Percentiles rank a stretch among this genome's conserved stretches.
phyloP scores from a whole-genome alignment of 495 filamentous ascomycete species.

The Trichoderma orchidacearum region DNA sequence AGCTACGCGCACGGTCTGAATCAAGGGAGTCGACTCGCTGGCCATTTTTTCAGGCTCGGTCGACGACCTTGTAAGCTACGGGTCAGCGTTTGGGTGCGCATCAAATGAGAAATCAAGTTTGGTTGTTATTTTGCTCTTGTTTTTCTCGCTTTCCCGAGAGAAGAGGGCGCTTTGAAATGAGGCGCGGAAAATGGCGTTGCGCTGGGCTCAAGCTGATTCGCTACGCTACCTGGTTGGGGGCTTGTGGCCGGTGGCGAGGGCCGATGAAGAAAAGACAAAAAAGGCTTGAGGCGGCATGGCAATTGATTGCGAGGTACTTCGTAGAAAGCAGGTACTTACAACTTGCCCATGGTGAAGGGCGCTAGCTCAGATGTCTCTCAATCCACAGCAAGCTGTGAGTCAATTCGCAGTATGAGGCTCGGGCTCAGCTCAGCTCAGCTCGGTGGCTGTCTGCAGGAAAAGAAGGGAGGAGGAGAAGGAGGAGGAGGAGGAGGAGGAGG shows the following conservation, averaged over 20 bases:
- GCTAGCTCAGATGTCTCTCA: too few species aligned
- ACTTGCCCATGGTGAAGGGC: background rate
- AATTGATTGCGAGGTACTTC: background rate
- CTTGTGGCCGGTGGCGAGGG: background rate
- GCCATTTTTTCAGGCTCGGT: slow-evolving; percentile 22
- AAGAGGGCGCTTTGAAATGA: background rate
- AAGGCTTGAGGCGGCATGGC: too few species aligned
- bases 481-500: background rate
- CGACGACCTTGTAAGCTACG: background rate
- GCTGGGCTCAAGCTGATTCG: background rate
- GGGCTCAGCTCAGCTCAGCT: background rate
- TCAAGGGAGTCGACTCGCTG: slow-evolving; percentile 47
- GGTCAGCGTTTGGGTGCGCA: too few species aligned
- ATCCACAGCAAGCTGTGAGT: too few species aligned
- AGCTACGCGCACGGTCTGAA: slow-evolving; percentile 39
- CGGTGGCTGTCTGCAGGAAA: background rate
- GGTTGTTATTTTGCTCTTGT: background rate
- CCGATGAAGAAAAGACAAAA: too few species aligned
- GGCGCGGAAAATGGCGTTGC: background rate
- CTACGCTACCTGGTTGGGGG: background rate
- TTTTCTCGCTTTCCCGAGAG: too few species aligned
- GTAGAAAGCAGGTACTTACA: background rate
- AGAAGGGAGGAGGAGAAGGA: background rate
- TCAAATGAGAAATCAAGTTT: too few species aligned
- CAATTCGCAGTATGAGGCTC: background rate